Evolutionary conservation across 2,329 filamentous ascomycete genomes (phyloP).

Genomic region (Xylaria sp.): DNA sequence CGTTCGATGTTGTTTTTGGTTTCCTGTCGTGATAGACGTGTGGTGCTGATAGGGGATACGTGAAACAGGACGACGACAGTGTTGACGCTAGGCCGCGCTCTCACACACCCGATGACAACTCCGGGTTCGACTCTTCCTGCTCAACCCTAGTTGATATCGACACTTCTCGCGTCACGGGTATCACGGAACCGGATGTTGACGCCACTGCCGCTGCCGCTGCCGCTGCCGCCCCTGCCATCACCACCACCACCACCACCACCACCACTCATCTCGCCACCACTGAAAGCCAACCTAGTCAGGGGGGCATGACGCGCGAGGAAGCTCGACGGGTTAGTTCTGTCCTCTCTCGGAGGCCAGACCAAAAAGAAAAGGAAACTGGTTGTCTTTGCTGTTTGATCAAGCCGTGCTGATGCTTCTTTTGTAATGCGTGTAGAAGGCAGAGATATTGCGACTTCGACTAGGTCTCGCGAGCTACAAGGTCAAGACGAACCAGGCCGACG

Average conservation of each 20-base stretch:
- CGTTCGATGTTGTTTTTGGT: not conserved
- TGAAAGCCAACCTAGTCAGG: conserved; percentile 22
- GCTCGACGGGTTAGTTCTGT: conserved; percentile 42
- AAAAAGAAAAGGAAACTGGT: not conserved
- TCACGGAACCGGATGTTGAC: conserved; percentile 45
- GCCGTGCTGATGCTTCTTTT: conserved; percentile 7
- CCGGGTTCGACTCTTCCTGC: conserved; percentile 46
- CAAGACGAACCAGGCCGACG: conserved; percentile 62
- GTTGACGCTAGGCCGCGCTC: conserved; percentile 20
- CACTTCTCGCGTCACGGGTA: conserved; percentile 43
- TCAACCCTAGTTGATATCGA: conserved; percentile 36
- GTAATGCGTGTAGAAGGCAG: conserved; percentile 47
- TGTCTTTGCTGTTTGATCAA: not conserved
- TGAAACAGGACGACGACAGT: conserved; percentile 8
- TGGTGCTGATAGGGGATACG: conserved; percentile 15
- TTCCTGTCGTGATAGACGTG: not conserved
- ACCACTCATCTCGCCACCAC: conserved; percentile 10
- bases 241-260: not conserved
- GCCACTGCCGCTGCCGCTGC: not conserved
- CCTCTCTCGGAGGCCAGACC: not conserved
- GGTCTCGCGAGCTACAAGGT: conserved; percentile 70
- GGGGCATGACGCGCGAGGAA: conserved; percentile 45
- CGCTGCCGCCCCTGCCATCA: not conserved
- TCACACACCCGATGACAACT: conserved; percentile 40
- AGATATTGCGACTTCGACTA: conserved; percentile 63